These are phyloP conservation scores for Teratosphaeria zuluensis DNA, from an alignment of 2,329 filamentous ascomycete genomes.

Conservation along the genomic window DNA sequence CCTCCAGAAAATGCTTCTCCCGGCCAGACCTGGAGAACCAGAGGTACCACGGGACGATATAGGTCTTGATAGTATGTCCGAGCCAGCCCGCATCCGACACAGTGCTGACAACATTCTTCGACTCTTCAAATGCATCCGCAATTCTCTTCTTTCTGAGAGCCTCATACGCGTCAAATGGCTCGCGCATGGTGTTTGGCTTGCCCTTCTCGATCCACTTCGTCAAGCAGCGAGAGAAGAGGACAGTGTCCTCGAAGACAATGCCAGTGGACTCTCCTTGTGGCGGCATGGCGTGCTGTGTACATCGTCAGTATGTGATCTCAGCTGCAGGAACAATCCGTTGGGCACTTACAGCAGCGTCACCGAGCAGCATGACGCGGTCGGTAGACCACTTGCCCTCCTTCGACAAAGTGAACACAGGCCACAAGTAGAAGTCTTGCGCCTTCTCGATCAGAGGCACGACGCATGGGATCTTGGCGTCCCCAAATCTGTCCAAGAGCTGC, in stretches of 20 bases:
- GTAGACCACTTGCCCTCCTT: slow-evolving; percentile 37
- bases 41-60: slow-evolving; percentile 38
- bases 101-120: slow-evolving; percentile 35
- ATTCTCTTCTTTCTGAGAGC: slow-evolving; percentile 35
- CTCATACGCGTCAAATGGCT: slow-evolving; percentile 41
- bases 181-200: slow-evolving; percentile 28
- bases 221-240: slow-evolving; percentile 38
- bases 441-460: slow-evolving; percentile 31
- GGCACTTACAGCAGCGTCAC: slow-evolving; percentile 33
- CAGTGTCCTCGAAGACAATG: slow-evolving; percentile 44
- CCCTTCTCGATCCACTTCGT: slow-evolving; percentile 34
- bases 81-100: slow-evolving; percentile 37
- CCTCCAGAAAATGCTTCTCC: slow-evolving; percentile 37
- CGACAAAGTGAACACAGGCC: slow-evolving; percentile 37
- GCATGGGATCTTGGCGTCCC: slow-evolving; percentile 29
- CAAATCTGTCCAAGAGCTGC: slow-evolving; percentile 33
- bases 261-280: slow-evolving; percentile 43
- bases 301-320: slow-evolving; percentile 3
- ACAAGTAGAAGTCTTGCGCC: slow-evolving; percentile 35
- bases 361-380: slow-evolving; percentile 35
- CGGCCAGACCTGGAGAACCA: slow-evolving; percentile 34
- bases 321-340: background rate
- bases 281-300: slow-evolving; percentile 36
- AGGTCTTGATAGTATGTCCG: slow-evolving; percentile 36
- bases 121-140: slow-evolving; percentile 37